Evolutionary conservation across 257 asterid species (phyloP), one percentile per base, ranked within the genome.

Genomic region (Solanum habrochaites): DNA sequence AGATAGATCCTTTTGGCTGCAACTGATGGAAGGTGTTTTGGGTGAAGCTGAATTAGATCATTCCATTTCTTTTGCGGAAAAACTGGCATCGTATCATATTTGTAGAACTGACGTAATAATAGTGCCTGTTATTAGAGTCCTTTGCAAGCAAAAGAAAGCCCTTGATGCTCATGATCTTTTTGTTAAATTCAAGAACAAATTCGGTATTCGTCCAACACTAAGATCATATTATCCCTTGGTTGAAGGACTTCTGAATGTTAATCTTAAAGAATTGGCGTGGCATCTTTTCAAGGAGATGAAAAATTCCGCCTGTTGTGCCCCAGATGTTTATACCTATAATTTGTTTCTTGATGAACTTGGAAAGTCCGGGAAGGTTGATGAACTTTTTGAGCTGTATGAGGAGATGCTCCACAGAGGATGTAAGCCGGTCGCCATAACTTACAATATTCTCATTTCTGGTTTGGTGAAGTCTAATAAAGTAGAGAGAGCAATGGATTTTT

Each of bases 301-400:
- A 90, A 88, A 83, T 67, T 88, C 88, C 74, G 94, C 89, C 40
- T 95, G 98, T 47, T 92, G 92, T 88, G 86, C 92, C 87, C 92
- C 92, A 5, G 98, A 94, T 90, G 97, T 91, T 67, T 78, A 93
- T 82, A 93, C 93, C 74, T 96, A 96, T 90, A 96, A 96, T 89
- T 90, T 95, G 91, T 87, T 96, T 91, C 98, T 96, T 15, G 94
- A 94, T 87, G 91, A 95, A 91, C 98, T 95, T 87, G 98, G 97
- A 35, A 96, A 94, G 87, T 94, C 95, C 0, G 93, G 98, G 77
- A 95, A 93, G 90, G 90, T 92, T 39, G 89, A 91, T 10, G 94
- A 92, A 85, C 98, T 96, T 83, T 91, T 91, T 25, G 90, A 90
- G 85, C 93, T 95, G 56, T 94, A 95, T 85, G 90, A 92, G 87